A percentile compares a stretch with the other conserved stretches of the same genome.
phyloP scores from a whole-genome alignment of 305 asterid genomes.

The Lippia alba region DNA sequence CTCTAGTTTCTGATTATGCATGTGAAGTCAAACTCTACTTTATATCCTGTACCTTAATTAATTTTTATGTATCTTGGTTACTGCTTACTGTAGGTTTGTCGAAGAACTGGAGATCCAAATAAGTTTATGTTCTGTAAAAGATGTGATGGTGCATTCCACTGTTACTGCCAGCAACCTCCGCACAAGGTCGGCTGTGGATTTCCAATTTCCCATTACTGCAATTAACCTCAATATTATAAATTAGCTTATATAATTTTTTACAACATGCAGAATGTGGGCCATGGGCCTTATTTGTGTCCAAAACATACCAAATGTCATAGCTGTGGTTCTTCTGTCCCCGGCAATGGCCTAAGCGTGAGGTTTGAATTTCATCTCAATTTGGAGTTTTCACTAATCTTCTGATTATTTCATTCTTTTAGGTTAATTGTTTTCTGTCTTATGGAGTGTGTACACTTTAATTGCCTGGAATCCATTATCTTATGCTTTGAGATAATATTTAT shows the following conservation, averaged over 20 bases:
- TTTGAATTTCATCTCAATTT: constrained; percentile 41
- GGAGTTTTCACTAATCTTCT: constrained; percentile 8
- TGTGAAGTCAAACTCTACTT: constrained; percentile 5
- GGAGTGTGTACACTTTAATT: constrained; percentile 7
- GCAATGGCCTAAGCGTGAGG: constrained; percentile 96
- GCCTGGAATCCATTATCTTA: constrained; percentile 16
- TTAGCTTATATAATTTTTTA: constrained; percentile 36
- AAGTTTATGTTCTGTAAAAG: constrained; percentile 97
- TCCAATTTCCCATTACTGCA: constrained; percentile 29
- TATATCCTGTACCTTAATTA: constrained; percentile 10
- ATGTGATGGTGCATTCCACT: constrained; percentile 94
- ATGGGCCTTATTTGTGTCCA: constrained; percentile 95
- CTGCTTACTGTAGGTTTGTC: constrained; percentile 69
- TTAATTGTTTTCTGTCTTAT: neutral
- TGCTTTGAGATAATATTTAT: constrained; percentile 6
- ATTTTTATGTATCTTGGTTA: constrained; percentile 24
- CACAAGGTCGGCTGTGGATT: constrained; percentile 54
- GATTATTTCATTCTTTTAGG: neutral
- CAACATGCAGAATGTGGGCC: constrained; percentile 81
- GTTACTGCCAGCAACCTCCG: constrained; percentile 95
- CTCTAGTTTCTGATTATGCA: constrained; percentile 20
- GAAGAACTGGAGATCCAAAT: constrained; percentile 91
- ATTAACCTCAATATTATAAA: constrained; percentile 13
- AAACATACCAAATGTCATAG: constrained; percentile 97
- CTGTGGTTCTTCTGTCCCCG: constrained; percentile 92